These are phyloP conservation scores for Scenedesmus sp. DNA, from an alignment of 163 green algal genomes.

Conservation along the genomic window DNA sequence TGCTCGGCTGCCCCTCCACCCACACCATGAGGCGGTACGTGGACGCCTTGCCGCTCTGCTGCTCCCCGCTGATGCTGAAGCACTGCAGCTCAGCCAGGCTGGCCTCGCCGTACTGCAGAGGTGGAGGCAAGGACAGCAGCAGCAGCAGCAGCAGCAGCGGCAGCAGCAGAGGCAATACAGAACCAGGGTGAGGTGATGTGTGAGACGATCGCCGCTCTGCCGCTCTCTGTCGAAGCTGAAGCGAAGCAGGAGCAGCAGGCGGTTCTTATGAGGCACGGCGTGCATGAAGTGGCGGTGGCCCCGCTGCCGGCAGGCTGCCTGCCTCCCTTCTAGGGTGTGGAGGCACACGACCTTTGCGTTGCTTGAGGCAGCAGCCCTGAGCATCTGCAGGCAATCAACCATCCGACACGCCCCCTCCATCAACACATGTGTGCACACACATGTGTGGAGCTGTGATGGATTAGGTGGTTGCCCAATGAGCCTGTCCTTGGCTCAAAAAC, in stretches of 20 bases:
- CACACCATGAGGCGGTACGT: neutral
- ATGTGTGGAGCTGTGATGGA: too few relatives aligned
- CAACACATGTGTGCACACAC: too few relatives aligned
- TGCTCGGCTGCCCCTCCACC: neutral
- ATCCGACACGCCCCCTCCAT: too few relatives aligned
- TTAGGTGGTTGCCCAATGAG: too few relatives aligned
- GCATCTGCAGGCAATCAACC: too few relatives aligned
- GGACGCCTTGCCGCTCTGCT: neutral
- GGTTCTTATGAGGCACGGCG: neutral
- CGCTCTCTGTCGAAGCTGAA: neutral
- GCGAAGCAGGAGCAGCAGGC: neutral
- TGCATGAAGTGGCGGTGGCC: neutral
- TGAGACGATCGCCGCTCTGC: too few relatives aligned
- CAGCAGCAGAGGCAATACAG: neutral
- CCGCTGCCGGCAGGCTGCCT: too few relatives aligned
- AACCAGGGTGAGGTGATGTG: too few relatives aligned
- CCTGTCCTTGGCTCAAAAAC: too few relatives aligned
- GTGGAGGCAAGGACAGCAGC: neutral
- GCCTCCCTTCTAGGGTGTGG: too few relatives aligned
- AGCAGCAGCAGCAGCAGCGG: neutral
- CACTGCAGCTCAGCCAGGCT: neutral
- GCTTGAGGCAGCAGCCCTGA: too few relatives aligned
- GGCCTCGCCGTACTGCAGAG: neutral
- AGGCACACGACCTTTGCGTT: too few relatives aligned
- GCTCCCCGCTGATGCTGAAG: neutral